These are phyloP conservation scores for Colletotrichum orbiculare DNA, from an alignment of 2,329 filamentous ascomycete genomes.

Conservation along the genomic window DNA sequence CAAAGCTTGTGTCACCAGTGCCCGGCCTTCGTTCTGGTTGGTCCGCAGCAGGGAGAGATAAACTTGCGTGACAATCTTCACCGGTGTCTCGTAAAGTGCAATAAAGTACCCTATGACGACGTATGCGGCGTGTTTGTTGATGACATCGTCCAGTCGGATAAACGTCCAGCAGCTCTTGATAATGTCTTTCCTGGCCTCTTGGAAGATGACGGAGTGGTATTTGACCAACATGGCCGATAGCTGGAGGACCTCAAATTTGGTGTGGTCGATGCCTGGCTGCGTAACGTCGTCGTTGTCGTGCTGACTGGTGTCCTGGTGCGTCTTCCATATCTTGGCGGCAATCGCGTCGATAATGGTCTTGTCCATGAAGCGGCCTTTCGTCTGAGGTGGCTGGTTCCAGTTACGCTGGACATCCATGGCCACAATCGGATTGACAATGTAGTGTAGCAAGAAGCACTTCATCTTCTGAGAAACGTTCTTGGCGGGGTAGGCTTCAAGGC, in stretches of 20 bases:
- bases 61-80: constrained; percentile 95
- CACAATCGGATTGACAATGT: constrained; percentile 94
- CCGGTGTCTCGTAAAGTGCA: constrained; percentile 92
- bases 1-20: constrained; percentile 91
- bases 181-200: constrained; percentile 95
- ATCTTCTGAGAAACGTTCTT: constrained; percentile 85
- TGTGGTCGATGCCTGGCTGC: constrained; percentile 92
- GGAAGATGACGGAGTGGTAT: constrained; percentile 87
- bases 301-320: constrained; percentile 81
- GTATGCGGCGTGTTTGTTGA: constrained; percentile 98
- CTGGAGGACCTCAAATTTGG: constrained; percentile 94
- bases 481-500: constrained; percentile 86
- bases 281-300: constrained; percentile 90
- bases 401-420: constrained; percentile 94
- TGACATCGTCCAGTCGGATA: constrained; percentile 96
- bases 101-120: constrained; percentile 98
- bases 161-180: constrained; percentile 99
- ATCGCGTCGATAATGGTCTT: constrained; percentile 88
- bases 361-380: constrained; percentile 79
- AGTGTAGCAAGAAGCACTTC: constrained; percentile 91
- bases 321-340: constrained; percentile 93
- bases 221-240: constrained; percentile 95
- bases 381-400: constrained; percentile 70
- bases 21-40: constrained; percentile 93
- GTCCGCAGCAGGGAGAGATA: constrained; percentile 92